Conservation (phyloP, 2,329 filamentous ascomycete species). For the Scopulariopsis brevicaulis region DNA sequence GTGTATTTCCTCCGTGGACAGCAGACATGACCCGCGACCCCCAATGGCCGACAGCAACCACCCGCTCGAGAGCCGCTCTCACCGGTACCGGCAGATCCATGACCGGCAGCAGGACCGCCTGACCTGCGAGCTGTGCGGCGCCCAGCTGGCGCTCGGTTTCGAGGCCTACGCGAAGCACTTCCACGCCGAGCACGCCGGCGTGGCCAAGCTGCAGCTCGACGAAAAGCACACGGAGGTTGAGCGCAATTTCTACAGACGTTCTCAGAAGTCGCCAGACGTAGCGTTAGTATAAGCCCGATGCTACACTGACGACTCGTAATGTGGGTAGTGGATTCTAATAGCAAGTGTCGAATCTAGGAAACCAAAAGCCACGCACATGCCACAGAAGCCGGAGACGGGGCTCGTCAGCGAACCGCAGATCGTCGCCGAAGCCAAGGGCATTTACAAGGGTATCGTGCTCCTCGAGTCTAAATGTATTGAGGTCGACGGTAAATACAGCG, state of each 20-base stretch:
- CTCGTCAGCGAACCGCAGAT: constrained; percentile 70
- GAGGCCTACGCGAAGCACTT: constrained; percentile 1
- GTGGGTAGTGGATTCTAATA: no score
- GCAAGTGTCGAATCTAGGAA: no score
- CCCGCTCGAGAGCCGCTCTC: neutral
- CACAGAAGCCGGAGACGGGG: constrained; percentile 47
- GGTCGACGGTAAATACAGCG: constrained; percentile 54
- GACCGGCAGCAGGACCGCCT: neutral
- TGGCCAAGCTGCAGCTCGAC: neutral
- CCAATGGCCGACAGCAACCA: neutral
- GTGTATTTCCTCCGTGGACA: no score
- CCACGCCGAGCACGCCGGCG: neutral
- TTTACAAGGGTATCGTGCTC: constrained; percentile 75
- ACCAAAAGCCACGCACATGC: constrained; percentile 7
- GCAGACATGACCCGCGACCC: neutral
- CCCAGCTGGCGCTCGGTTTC: neutral
- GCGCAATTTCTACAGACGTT: neutral
- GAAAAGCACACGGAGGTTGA: neutral
- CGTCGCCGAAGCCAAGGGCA: constrained; percentile 69
- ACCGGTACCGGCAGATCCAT: neutral
- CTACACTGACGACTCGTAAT: neutral
- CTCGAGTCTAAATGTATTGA: constrained; percentile 83
- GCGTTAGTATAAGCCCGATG: no score
- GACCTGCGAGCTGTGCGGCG: neutral
- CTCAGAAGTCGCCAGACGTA: neutral